Conservation (phyloP, 179 eudicot genomes). For the Actinidia chinensis region DNA sequence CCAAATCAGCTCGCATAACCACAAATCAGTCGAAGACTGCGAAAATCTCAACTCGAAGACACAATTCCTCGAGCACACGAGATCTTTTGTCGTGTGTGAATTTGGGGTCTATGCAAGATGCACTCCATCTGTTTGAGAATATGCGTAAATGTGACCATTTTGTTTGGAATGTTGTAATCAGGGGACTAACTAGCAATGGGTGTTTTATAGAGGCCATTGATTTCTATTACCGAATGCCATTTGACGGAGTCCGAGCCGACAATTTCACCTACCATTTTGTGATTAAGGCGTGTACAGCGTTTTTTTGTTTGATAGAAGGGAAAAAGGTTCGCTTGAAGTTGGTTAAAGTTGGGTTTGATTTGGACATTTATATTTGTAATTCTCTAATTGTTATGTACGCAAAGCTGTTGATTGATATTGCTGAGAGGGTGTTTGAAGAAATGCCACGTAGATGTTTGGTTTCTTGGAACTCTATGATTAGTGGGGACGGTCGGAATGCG, state of each 20-base stretch:
- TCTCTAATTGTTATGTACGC: constrained; percentile 65
- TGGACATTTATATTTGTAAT: constrained; percentile 51
- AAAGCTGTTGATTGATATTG: constrained; percentile 38
- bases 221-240: constrained; percentile 48
- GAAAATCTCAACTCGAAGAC: neutral
- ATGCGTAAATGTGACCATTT: constrained; percentile 49
- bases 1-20: constrained; percentile 18
- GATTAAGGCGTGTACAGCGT: constrained; percentile 63
- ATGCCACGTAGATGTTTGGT: constrained; percentile 60
- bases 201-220: constrained; percentile 42
- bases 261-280: constrained; percentile 70
- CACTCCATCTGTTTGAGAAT: constrained; percentile 70
- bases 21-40: neutral
- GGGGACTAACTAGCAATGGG: constrained; percentile 52
- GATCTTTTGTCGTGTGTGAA: constrained; percentile 24
- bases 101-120: constrained; percentile 49
- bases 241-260: constrained; percentile 50
- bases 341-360: constrained; percentile 53
- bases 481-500: constrained; percentile 52
- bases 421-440: constrained; percentile 55
- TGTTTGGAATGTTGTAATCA: constrained; percentile 62
- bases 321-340: constrained; percentile 51
- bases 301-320: constrained; percentile 40
- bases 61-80: constrained; percentile 13
- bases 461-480: constrained; percentile 77